These are phyloP conservation scores for Sabuloglossum arenarium DNA, from an alignment of 495 filamentous ascomycete species.

Conservation along the genomic window DNA sequence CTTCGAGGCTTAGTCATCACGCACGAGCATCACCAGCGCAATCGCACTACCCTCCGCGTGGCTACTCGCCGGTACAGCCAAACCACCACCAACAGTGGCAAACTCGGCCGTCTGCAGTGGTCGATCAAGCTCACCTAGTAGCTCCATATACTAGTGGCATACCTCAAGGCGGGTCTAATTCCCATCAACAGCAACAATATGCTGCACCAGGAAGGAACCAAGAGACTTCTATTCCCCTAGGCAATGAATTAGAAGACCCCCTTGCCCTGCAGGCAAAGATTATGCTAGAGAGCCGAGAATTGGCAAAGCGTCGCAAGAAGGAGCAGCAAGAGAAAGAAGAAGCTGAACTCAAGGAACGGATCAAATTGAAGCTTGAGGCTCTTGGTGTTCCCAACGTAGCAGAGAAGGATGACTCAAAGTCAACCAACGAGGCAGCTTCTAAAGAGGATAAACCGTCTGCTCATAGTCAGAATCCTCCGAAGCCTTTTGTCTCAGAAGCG, in stretches of 20 bases:
- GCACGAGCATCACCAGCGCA: not conserved
- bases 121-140: constrained; percentile 24
- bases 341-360: constrained; percentile 57
- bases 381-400: constrained; percentile 33
- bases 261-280: constrained; percentile 53
- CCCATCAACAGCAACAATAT: constrained; percentile 8
- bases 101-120: constrained; percentile 26
- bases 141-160: not conserved
- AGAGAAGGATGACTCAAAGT: constrained; percentile 16
- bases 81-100: constrained; percentile 25
- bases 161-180: constrained; percentile 8
- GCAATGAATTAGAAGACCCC: constrained; percentile 13
- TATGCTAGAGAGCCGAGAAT: constrained; percentile 64
- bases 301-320: constrained; percentile 52
- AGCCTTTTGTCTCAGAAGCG: constrained; percentile 30
- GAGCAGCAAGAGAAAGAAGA: constrained; percentile 72
- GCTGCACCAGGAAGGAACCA: constrained; percentile 10
- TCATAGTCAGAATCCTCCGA: constrained; percentile 17
- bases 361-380: constrained; percentile 60
- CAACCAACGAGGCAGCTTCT: constrained; percentile 6
- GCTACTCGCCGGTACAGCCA: constrained; percentile 8
- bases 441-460: constrained; percentile 1
- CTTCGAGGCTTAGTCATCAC: constrained; percentile 5
- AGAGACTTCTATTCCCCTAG: constrained; percentile 4
- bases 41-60: not conserved